Percentiles rank a stretch among this genome's conserved stretches.
phyloP scores from a whole-genome alignment of 176 grass and related monocot genomes.

The Cocos nucifera region DNA sequence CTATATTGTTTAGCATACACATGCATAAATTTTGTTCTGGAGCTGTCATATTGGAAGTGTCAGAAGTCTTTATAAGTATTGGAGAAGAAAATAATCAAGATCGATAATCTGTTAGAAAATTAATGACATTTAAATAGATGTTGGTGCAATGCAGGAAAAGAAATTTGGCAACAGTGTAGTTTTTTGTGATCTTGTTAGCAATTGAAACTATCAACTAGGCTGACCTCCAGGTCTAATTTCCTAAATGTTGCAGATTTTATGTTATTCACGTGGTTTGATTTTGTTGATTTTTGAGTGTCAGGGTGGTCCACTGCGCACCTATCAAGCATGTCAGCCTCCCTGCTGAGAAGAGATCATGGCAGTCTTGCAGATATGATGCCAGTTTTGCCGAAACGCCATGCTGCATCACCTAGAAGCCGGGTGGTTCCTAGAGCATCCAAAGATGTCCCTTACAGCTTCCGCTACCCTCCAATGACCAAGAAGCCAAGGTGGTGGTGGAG shows the following conservation, averaged over 20 bases:
- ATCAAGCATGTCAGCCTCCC: neutral
- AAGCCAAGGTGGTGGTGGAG: constrained; percentile 31
- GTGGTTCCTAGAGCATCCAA: constrained; percentile 17
- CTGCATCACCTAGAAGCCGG: neutral
- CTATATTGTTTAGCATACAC: too few species aligned
- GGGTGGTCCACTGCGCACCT: neutral
- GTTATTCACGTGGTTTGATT: neutral
- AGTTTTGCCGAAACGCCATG: neutral
- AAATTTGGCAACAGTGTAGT: too few species aligned
- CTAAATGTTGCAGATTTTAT: neutral
- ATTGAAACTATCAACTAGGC: too few species aligned
- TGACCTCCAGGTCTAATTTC: neutral
- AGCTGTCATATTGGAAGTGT: neutral
- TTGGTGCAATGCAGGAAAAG: neutral
- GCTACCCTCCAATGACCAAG: constrained; percentile 22
- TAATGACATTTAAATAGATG: neutral
- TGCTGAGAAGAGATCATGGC: constrained; percentile 4
- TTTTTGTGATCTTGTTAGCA: too few species aligned
- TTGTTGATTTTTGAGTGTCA: neutral
- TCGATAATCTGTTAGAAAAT: neutral
- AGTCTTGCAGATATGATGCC: constrained; percentile 2
- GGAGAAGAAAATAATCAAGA: too few species aligned
- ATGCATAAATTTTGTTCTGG: too few species aligned
- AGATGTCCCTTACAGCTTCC: constrained; percentile 26
- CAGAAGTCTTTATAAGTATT: neutral